These are phyloP conservation scores for Aspergillus sp. DNA, from an alignment of 2,329 filamentous ascomycete genomes.

Conservation along the genomic window DNA sequence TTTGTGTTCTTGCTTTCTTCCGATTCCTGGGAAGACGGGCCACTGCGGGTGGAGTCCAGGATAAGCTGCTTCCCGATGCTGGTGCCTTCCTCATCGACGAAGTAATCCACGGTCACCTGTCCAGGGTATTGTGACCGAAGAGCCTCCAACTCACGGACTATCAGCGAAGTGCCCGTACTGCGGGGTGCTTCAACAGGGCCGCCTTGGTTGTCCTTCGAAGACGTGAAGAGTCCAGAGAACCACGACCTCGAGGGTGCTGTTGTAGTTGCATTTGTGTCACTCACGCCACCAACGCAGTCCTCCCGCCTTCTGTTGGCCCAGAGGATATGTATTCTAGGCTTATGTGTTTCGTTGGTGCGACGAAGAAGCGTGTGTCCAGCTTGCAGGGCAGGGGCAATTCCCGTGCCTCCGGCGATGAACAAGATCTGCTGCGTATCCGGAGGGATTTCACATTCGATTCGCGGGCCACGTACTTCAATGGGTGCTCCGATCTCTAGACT, in stretches of 20 bases:
- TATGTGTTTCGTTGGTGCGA: slow-evolving; percentile 30
- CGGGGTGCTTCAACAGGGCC: slow-evolving; percentile 1
- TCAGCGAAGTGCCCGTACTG: slow-evolving; percentile 24
- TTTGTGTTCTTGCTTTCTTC: slow-evolving; percentile 20
- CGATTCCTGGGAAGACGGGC: slow-evolving; percentile 25
- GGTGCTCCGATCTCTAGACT: slow-evolving; percentile 61
- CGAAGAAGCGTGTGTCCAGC: slow-evolving; percentile 62
- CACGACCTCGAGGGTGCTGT: slow-evolving; percentile 25
- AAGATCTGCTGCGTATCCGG: slow-evolving; percentile 62
- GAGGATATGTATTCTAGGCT: slow-evolving; percentile 66
- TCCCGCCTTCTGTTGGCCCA: slow-evolving; percentile 75
- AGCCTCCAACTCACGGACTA: slow-evolving; percentile 64
- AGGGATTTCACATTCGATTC: slow-evolving; percentile 66
- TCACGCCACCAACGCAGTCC: slow-evolving; percentile 65
- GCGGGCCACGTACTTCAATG: slow-evolving; percentile 78
- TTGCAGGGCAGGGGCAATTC: slow-evolving; percentile 87
- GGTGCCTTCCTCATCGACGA: slow-evolving; percentile 76
- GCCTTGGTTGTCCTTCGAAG: slow-evolving; percentile 11
- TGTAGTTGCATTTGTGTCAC: slow-evolving; percentile 43
- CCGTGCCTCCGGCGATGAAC: slow-evolving; percentile 89
- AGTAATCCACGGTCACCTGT: slow-evolving; percentile 68
- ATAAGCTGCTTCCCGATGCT: slow-evolving; percentile 63
- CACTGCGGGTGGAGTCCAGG: slow-evolving; percentile 31
- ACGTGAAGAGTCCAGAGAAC: slow-evolving; percentile 33
- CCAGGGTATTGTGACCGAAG: slow-evolving; percentile 61